A percentile compares a stretch with the other conserved stretches of the same genome.
Evolutionary conservation across 352 stramenopile species (phyloP).

Genomic region (Peronospora farinosa): DNA sequence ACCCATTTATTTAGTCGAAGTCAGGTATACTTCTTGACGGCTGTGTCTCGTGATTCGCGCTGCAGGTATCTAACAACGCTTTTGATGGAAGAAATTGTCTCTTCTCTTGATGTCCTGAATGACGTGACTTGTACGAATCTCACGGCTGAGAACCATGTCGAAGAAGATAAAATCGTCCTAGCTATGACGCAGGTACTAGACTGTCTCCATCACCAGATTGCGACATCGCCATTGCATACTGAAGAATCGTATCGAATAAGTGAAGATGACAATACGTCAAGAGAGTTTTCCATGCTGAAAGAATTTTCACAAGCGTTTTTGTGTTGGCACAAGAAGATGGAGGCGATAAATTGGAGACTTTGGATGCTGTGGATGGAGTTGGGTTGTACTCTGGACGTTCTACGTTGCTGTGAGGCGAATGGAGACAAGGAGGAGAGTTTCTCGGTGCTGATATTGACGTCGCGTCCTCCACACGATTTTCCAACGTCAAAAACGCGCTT

Average conservation of each 20-base stretch:
- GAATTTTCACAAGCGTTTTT: conserved; percentile 17
- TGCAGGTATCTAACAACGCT: conserved; percentile 5
- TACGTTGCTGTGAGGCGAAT: conserved; percentile 6
- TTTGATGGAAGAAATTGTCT: conserved; percentile 8
- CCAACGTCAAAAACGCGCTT: conserved; percentile 14
- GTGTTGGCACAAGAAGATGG: conserved; percentile 18
- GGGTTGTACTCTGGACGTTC: conserved; percentile 21
- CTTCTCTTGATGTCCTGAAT: conserved; percentile 12
- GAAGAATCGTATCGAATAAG: not conserved
- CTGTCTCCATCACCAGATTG: conserved; percentile 18
- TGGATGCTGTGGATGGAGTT: conserved; percentile 35
- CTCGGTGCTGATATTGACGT: conserved; percentile 3
- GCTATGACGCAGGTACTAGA: conserved; percentile 13
- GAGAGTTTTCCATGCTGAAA: not conserved
- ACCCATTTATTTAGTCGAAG: not conserved
- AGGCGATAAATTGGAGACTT: conserved; percentile 8
- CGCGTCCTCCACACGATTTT: conserved; percentile 9
- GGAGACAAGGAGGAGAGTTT: not conserved
- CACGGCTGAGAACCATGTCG: conserved; percentile 5
- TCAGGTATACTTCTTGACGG: too few species aligned
- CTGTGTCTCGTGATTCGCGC: not conserved
- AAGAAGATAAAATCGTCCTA: conserved; percentile 1
- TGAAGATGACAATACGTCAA: conserved; percentile 4
- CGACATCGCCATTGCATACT: not conserved
- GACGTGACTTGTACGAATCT: conserved; percentile 3